Evolutionary conservation across 306 rosid genomes (phyloP).

Genomic region (Cyamopsis tetragonoloba): DNA sequence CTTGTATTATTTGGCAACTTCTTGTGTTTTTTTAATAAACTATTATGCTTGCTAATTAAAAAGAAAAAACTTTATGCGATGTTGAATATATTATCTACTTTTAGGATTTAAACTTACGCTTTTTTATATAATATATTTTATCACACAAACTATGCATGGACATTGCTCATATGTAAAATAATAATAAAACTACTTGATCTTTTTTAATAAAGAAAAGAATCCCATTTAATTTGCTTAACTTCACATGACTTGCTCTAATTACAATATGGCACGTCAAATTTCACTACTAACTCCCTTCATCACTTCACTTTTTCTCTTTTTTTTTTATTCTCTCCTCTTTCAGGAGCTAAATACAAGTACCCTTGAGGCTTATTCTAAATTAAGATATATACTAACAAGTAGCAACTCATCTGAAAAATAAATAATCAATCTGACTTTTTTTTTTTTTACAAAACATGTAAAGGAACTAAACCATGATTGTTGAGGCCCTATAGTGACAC

Average conservation of each 20-base stretch:
- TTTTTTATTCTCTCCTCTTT: too few relatives aligned
- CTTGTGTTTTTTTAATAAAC: too few relatives aligned
- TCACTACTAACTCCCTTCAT: neutral
- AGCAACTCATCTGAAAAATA: neutral
- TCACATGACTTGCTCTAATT: slow-evolving; percentile 16
- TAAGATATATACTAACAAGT: too few relatives aligned
- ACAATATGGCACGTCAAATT: neutral
- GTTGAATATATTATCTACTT: too few relatives aligned
- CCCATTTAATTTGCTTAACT: neutral
- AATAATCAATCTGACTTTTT: too few relatives aligned
- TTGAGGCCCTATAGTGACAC: slow-evolving; percentile 6
- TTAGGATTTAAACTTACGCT: neutral
- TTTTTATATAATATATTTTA: too few relatives aligned
- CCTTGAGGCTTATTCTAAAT: neutral
- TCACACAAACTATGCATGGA: neutral
- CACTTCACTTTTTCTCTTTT: too few relatives aligned
- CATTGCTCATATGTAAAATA: slow-evolving; percentile 13
- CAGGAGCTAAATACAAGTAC: neutral
- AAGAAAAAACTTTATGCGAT: too few relatives aligned
- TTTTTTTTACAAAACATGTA: neutral
- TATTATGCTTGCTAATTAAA: too few relatives aligned
- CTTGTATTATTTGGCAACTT: too few relatives aligned
- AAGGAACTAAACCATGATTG: neutral
- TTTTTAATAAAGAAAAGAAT: neutral
- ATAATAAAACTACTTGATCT: too few relatives aligned